Conservation (phyloP, 2,329 filamentous ascomycete genomes). For the Pseudovirgaria hyperparasitica region DNA sequence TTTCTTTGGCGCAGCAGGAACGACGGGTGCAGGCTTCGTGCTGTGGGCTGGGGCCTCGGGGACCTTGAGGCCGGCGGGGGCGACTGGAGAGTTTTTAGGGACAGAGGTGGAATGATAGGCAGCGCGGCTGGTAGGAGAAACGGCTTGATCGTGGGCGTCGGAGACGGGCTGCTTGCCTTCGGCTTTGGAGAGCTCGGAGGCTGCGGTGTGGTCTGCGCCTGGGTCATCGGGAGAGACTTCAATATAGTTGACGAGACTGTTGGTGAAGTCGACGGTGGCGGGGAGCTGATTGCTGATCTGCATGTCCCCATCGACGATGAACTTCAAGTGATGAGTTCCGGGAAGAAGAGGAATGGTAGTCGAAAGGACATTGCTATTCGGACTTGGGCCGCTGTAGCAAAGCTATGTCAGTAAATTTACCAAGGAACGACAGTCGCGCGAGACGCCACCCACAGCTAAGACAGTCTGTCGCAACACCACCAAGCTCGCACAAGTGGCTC, state of each 20-base stretch:
- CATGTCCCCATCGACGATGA: conserved; percentile 91
- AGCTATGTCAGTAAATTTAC: conserved; percentile 15
- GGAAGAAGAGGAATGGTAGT: conserved; percentile 73
- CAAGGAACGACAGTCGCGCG: too few species aligned
- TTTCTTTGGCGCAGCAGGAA: conserved; percentile 34
- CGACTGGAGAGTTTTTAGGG: conserved; percentile 14
- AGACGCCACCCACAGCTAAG: too few species aligned
- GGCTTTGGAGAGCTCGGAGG: conserved; percentile 10
- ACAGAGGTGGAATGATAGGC: too few species aligned
- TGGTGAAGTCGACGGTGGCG: conserved; percentile 94
- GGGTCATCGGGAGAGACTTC: conserved; percentile 74
- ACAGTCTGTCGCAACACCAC: too few species aligned
- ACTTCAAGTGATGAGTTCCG: conserved; percentile 93
- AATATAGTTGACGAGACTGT: conserved; percentile 96
- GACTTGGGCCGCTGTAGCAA: conserved; percentile 24
- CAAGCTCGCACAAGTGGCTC: too few species aligned
- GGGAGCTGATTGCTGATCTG: conserved; percentile 74
- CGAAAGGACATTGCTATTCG: conserved; percentile 49
- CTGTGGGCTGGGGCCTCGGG: conserved; percentile 10
- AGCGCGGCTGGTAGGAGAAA: conserved; percentile 31
- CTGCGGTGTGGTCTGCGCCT: conserved; percentile 16
- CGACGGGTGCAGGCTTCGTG: conserved; percentile 10
- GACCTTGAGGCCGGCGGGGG: conserved; percentile 6
- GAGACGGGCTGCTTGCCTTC: conserved; percentile 15
- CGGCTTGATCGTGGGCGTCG: conserved; percentile 20